Percentiles rank a stretch among this genome's conserved stretches.
These are phyloP conservation scores for Metschnikowia amazonensis DNA, from an alignment of 805 yeast genomes.

Conservation along the genomic window DNA sequence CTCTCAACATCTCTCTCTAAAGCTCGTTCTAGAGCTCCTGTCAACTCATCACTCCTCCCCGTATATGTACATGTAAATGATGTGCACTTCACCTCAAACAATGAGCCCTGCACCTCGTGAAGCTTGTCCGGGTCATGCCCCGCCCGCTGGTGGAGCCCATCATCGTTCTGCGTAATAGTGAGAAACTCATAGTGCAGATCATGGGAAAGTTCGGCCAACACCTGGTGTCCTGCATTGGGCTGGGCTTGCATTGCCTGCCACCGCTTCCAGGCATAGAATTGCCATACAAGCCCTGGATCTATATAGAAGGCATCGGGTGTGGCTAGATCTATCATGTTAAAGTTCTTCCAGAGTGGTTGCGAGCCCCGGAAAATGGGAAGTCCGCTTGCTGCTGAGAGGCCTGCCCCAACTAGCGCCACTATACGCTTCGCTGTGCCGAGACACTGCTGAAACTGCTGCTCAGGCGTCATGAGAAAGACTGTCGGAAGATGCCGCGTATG, in stretches of 20 bases:
- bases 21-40: conserved; percentile 18
- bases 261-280: conserved; percentile 72
- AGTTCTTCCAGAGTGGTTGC: conserved; percentile 73
- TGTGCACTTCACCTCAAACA: conserved; percentile 73
- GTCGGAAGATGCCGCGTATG: background rate
- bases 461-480: background rate
- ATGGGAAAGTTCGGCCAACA: conserved; percentile 61
- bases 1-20: conserved; percentile 24
- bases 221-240: conserved; percentile 74
- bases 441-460: conserved; percentile 46
- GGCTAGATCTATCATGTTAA: conserved; percentile 77
- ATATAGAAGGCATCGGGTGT: conserved; percentile 85
- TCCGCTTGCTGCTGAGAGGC: conserved; percentile 75
- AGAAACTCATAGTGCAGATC: conserved; percentile 37
- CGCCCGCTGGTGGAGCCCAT: conserved; percentile 67
- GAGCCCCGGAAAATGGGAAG: conserved; percentile 69
- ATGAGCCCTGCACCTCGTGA: conserved; percentile 73
- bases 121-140: conserved; percentile 52
- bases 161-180: conserved; percentile 81
- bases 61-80: conserved; percentile 65
- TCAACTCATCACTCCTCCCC: conserved; percentile 19
- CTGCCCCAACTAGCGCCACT: conserved; percentile 76
- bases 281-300: conserved; percentile 90
- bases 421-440: conserved; percentile 44
- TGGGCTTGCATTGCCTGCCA: conserved; percentile 57